Evolutionary conservation across 805 yeast species (phyloP).

Genomic region (Saturnispora sekii): DNA sequence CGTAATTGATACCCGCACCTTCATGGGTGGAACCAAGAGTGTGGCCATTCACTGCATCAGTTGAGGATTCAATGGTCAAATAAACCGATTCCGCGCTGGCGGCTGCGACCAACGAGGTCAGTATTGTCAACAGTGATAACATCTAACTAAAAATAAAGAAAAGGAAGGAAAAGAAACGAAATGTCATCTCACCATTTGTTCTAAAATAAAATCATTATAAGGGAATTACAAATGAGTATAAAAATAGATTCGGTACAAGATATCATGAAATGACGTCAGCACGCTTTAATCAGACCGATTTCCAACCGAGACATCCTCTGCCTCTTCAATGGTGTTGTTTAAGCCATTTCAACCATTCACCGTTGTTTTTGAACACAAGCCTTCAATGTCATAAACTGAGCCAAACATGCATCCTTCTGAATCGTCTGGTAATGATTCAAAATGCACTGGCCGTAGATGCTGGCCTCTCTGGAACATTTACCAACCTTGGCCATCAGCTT

Average conservation of each 20-base stretch:
- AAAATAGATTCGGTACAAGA: too few species aligned
- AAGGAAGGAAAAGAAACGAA: too few species aligned
- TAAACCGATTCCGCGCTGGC: slow-evolving; percentile 12
- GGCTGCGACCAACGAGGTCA: not conserved
- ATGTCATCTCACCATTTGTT: too few species aligned
- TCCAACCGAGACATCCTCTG: too few species aligned
- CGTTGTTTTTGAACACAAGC: slow-evolving; percentile 32
- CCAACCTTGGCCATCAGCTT: slow-evolving; percentile 24
- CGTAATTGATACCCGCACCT: slow-evolving; percentile 38
- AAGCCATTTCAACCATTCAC: not conserved
- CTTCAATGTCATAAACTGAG: slow-evolving; percentile 41
- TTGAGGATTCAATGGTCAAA: slow-evolving; percentile 20
- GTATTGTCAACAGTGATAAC: not conserved
- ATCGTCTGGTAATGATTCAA: slow-evolving; percentile 40
- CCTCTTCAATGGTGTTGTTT: not conserved
- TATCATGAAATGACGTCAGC: too few species aligned
- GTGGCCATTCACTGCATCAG: slow-evolving; percentile 21
- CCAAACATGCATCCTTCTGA: slow-evolving; percentile 40
- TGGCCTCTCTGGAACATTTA: slow-evolving; percentile 23
- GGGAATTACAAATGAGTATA: too few species aligned
- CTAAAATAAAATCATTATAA: too few species aligned
- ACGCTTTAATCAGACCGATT: too few species aligned
- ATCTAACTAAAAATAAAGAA: not conserved
- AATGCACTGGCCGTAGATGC: slow-evolving; percentile 47
- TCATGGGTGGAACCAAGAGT: slow-evolving; percentile 29